Base-by-base conservation (phyloP, 1,284 basidiomycete species). In the Ceratobasidium sp. region DNA sequence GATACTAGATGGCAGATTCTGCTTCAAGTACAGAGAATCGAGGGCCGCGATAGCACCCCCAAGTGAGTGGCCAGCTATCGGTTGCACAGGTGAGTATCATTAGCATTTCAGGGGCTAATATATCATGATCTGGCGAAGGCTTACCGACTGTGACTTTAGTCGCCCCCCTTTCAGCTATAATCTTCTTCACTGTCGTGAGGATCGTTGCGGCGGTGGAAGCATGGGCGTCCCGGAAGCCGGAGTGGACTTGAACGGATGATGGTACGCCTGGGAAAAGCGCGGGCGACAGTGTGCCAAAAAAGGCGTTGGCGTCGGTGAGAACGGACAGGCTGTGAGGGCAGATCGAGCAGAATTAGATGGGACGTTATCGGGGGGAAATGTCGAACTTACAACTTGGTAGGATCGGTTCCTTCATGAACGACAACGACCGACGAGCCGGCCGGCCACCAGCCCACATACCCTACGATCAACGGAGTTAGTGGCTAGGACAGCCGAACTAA, bases 211-310 rank as follows among this genome's bases (percentile, higher is more conserved):
- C 90, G 28, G 89, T 92, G 91, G 84, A 83, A 1, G 89, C 86
- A 44, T 93, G 92, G 15, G 86, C 86, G 15, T 86, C 82, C 0
- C 82, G 85, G 83, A 93, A 94, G 20, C 92, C 91, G 13, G 82
- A 82, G 82, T 94, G 92, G 0, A 89, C 90, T 79, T 87, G 66
- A 39, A 93, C 86, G 10, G 83, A 82, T 0, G 86, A 84, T 53
- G 86, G 83, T 51, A 92, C 71, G 0, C 90, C 90, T 7, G 91
- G 91, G 86, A 94, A 94, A 13, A 92, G 84, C 0, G 84, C 83
- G 0, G 88, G 69, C 80, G 89, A 86, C 49, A 89, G 84, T 0
- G 77, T 81, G 1, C 79, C 82, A 58, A 89, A 81, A 79, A 86
- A 80, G 80, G 91, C 83, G 73, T 91, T 86, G 0, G 83, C 85